Evolutionary conservation across 202 grass and related monocot genomes (phyloP).

Genomic region (Bolboschoenoplectus hybrid): DNA sequence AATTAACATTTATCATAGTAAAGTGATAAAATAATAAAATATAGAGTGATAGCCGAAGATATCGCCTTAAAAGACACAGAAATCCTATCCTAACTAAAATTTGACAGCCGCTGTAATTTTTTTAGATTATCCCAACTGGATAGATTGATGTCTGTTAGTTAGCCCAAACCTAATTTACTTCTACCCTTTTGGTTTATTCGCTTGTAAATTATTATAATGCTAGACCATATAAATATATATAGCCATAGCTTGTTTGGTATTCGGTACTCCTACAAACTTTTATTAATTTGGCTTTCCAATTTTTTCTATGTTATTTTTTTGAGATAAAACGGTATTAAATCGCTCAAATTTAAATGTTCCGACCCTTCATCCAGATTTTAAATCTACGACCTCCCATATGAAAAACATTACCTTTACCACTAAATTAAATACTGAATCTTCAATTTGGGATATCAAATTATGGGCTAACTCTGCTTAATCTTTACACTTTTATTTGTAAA

Average conservation of each 20-base stretch:
- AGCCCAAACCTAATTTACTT: constrained; percentile 4
- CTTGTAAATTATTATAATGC: background rate
- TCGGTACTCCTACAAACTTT: background rate
- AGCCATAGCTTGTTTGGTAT: constrained; percentile 23
- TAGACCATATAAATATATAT: background rate
- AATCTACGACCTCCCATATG: no score
- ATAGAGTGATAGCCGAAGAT: background rate
- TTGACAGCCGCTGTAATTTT: constrained; percentile 27
- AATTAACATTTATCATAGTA: constrained; percentile 4
- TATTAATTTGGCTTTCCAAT: background rate
- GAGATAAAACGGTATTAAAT: no score
- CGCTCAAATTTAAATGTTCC: no score
- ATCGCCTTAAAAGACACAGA: constrained; percentile 1
- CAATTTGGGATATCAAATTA: no score
- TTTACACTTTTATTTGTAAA: no score
- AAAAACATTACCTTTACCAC: no score
- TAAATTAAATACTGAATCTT: no score
- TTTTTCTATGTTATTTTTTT: background rate
- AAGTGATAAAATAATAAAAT: background rate
- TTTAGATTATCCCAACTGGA: constrained; percentile 25
- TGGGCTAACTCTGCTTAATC: no score
- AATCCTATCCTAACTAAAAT: background rate
- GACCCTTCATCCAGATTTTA: no score
- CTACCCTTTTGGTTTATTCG: background rate
- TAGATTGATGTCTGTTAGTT: background rate